These are phyloP conservation scores for Schizopora paradoxa DNA, from an alignment of 1,284 basidiomycete species.

Conservation along the genomic window DNA sequence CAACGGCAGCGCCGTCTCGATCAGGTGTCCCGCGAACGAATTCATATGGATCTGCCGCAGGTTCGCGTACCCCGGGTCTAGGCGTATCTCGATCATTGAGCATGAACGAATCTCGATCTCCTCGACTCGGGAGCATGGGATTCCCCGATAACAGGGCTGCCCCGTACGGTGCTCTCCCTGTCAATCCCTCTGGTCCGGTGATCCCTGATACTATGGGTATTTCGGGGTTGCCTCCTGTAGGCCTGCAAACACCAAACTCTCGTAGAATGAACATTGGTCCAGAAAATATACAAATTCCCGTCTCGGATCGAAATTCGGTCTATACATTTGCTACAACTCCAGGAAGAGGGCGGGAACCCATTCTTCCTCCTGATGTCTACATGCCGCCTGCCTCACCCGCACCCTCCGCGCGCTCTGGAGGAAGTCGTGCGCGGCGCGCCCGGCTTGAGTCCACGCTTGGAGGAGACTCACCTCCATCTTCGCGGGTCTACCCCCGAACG, in stretches of 20 bases:
- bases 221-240: constrained; percentile 9
- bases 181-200: too few species aligned
- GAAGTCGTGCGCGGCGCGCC: too few species aligned
- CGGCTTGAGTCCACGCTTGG: neutral
- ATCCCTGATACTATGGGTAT: constrained; percentile 3
- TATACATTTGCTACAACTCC: too few species aligned
- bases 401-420: too few species aligned
- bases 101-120: neutral
- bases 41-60: neutral
- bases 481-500: neutral
- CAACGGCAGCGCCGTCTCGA: constrained; percentile 11
- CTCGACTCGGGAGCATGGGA: too few species aligned
- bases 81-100: constrained; percentile 4
- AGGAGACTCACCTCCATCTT: neutral
- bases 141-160: too few species aligned
- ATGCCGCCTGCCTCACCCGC: neutral
- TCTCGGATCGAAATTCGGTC: too few species aligned
- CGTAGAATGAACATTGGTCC: constrained; percentile 7
- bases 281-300: constrained; percentile 2
- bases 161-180: too few species aligned
- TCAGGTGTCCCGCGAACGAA: constrained; percentile 3
- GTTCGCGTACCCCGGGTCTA: neutral
- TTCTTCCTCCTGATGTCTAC: neutral
- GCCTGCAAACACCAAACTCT: constrained; percentile 13
- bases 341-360: too few species aligned